Evolutionary conservation across 306 rosid species (phyloP).

Genomic region (Medicago ruthenica): DNA sequence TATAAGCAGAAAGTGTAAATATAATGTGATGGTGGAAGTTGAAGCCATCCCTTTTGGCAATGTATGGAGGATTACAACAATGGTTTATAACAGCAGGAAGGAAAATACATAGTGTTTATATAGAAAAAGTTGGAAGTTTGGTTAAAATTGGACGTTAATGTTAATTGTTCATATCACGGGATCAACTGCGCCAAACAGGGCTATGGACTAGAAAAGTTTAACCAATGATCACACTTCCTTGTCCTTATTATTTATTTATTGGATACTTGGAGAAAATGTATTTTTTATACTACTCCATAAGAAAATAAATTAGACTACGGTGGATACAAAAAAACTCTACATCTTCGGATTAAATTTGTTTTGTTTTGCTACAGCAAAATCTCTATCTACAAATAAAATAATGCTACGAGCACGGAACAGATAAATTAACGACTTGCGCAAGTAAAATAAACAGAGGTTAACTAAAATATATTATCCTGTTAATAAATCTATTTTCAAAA

Average conservation of each 20-base stretch:
- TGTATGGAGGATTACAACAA: neutral
- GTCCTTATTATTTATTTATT: neutral
- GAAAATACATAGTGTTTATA: neutral
- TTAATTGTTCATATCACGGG: conserved; percentile 13
- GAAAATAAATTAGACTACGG: too few species aligned
- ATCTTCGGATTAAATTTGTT: too few species aligned
- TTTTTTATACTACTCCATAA: too few species aligned
- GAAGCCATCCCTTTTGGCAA: conserved; percentile 41
- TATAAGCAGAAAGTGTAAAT: conserved; percentile 25
- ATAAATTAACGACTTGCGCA: too few species aligned
- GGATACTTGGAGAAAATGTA: neutral
- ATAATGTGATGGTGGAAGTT: conserved; percentile 22
- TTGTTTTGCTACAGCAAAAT: too few species aligned
- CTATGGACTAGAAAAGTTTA: neutral
- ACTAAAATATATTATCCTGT: too few species aligned
- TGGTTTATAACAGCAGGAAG: neutral
- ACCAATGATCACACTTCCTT: neutral
- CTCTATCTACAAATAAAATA: too few species aligned
- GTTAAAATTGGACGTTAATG: conserved; percentile 1
- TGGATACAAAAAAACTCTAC: too few species aligned
- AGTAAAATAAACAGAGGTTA: too few species aligned
- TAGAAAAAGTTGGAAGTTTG: conserved; percentile 1
- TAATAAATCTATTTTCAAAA: too few species aligned
- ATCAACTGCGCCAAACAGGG: conserved; percentile 20
- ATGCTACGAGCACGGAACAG: too few species aligned